These are phyloP conservation scores for Astragalus glycyphyllos DNA, from an alignment of 306 rosid species.

Conservation along the genomic window DNA sequence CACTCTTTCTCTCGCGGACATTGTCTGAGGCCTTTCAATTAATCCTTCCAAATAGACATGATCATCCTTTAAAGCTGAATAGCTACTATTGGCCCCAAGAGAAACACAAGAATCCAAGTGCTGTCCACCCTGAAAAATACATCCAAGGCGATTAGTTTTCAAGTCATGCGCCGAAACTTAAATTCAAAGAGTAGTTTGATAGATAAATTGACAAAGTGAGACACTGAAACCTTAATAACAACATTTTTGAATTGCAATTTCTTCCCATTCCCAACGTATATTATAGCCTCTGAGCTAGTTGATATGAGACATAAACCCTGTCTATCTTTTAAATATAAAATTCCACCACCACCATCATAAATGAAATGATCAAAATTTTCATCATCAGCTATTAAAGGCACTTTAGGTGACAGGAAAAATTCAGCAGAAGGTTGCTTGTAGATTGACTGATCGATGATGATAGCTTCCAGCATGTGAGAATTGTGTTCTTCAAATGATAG, in stretches of 20 bases:
- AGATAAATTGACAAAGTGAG: slow-evolving; percentile 22
- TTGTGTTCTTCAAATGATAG: slow-evolving; percentile 65
- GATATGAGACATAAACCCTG: slow-evolving; percentile 61
- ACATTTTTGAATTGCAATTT: slow-evolving; percentile 88
- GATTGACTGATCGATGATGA: slow-evolving; percentile 62
- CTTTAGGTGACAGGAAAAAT: slow-evolving; percentile 74
- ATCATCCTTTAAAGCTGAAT: slow-evolving; percentile 74
- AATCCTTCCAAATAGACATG: slow-evolving; percentile 65
- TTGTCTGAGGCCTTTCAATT: slow-evolving; percentile 47
- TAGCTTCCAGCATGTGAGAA: slow-evolving; percentile 65
- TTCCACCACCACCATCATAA: slow-evolving; percentile 93
- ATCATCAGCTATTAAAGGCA: slow-evolving; percentile 82
- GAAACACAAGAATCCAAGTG: slow-evolving; percentile 87
- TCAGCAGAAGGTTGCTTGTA: slow-evolving; percentile 76
- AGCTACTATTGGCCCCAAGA: slow-evolving; percentile 89
- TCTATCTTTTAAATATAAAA: slow-evolving; percentile 64
- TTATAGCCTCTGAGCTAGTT: slow-evolving; percentile 73
- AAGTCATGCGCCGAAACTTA: slow-evolving; percentile 8
- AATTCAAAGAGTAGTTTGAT: slow-evolving; percentile 12
- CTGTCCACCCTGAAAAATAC: slow-evolving; percentile 66
- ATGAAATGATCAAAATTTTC: slow-evolving; percentile 74
- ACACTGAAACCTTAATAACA: slow-evolving; percentile 68
- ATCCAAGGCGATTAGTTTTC: slow-evolving; percentile 31
- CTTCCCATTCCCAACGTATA: slow-evolving; percentile 88
- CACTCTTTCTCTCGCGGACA: slow-evolving; percentile 48